Evolutionary conservation across 2,329 filamentous ascomycete species (phyloP).

Genomic region (Lasiodiplodia gonubiensis): DNA sequence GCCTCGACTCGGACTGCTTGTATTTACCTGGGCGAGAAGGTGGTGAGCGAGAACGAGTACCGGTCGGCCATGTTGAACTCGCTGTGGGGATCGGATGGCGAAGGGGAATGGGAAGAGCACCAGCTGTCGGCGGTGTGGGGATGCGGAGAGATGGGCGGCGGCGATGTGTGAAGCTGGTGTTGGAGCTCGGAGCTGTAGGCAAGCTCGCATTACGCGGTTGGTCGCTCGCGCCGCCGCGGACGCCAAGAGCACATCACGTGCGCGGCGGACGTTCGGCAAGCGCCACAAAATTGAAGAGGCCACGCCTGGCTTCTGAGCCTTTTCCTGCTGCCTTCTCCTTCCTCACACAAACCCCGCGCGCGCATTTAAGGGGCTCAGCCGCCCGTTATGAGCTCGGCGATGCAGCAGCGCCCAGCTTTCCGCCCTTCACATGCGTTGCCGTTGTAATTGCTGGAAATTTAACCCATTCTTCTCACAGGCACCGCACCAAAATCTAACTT

Average conservation of each 20-base stretch:
- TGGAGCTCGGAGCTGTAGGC: constrained; percentile 40
- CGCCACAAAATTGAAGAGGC: constrained; percentile 28
- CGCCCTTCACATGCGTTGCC: constrained; percentile 2
- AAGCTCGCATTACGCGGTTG: constrained; percentile 35
- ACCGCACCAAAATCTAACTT: background rate
- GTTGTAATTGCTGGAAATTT: constrained; percentile 2
- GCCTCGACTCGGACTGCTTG: constrained; percentile 34
- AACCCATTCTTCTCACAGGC: constrained; percentile 2
- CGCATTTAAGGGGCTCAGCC: constrained; percentile 10
- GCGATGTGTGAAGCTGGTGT: constrained; percentile 31
- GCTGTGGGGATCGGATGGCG: constrained; percentile 31
- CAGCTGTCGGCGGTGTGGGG: constrained; percentile 16
- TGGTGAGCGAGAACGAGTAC: constrained; percentile 99
- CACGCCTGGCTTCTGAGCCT: constrained; percentile 18
- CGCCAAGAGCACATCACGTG: constrained; percentile 25
- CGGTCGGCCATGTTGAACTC: constrained; percentile 81
- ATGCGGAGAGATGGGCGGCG: constrained; percentile 25
- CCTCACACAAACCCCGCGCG: constrained; percentile 12
- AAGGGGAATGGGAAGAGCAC: constrained; percentile 18
- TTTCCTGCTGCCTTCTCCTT: constrained; percentile 4
- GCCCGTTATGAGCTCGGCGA: constrained; percentile 21
- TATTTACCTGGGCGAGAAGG: constrained; percentile 95
- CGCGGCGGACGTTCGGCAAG: constrained; percentile 15
- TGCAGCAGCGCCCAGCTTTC: constrained; percentile 16
- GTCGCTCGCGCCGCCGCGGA: constrained; percentile 22